A percentile compares a stretch with the other conserved stretches of the same genome.
Conservation (phyloP, 345 rosid species). For the Populus simonii region DNA sequence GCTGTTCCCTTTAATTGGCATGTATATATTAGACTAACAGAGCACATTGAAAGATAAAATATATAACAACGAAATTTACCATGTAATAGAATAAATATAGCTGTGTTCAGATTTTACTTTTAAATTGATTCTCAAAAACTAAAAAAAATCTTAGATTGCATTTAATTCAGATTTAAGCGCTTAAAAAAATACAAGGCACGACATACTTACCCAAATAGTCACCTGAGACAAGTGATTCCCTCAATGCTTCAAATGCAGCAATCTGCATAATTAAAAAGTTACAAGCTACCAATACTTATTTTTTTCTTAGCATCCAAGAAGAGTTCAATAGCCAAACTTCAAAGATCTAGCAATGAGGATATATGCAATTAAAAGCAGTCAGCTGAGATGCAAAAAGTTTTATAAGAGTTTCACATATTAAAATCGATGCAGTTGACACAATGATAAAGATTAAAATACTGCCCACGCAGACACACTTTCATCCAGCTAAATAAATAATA, state of each 20-base stretch:
- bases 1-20: neutral
- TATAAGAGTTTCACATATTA: neutral
- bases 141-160: neutral
- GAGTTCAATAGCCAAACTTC: neutral
- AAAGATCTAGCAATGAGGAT: neutral
- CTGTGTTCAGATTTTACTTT: neutral
- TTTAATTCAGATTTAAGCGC: neutral
- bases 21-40: neutral
- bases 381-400: neutral
- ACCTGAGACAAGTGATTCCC: conserved; percentile 49
- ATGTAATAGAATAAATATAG: too few species aligned
- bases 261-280: conserved; percentile 47
- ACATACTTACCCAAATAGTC: conserved; percentile 44
- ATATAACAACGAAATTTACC: too few species aligned
- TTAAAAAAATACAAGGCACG: conserved; percentile 1
- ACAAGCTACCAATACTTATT: conserved; percentile 11
- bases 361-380: conserved; percentile 2
- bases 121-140: neutral
- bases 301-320: neutral
- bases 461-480: neutral
- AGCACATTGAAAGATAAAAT: neutral
- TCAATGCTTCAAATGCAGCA: conserved; percentile 67
- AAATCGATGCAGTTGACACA: neutral
- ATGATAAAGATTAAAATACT: neutral
- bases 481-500: neutral